A percentile compares a stretch with the other conserved stretches of the same genome.
phyloP scores from a whole-genome alignment of 257 asterid species.

The Capsicum chinense region DNA sequence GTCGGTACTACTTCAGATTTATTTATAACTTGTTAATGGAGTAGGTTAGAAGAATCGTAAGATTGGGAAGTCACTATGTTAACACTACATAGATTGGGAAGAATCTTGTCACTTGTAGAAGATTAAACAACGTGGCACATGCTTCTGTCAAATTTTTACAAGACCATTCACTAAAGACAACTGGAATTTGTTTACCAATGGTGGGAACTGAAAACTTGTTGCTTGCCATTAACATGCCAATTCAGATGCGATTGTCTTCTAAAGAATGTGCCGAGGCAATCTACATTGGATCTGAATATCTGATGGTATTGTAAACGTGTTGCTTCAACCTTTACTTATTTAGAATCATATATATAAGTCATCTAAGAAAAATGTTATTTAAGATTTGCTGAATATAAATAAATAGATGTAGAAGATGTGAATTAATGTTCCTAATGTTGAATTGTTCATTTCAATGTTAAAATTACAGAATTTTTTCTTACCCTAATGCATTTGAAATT shows the following conservation, averaged over 20 bases:
- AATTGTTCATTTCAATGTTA: neutral
- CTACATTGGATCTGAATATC: constrained; percentile 12
- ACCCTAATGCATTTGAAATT: no score
- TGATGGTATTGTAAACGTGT: neutral
- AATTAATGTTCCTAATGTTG: neutral
- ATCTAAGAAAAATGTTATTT: neutral
- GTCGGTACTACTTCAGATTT: neutral
- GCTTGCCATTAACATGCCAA: neutral
- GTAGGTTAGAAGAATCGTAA: neutral
- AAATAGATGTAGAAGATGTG: neutral
- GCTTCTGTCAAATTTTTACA: constrained; percentile 18
- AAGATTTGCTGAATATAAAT: neutral
- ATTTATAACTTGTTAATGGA: neutral
- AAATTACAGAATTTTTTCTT: no score
- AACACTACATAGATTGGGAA: constrained; percentile 49
- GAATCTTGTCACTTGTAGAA: constrained; percentile 54
- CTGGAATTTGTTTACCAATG: neutral
- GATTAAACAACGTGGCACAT: constrained; percentile 46
- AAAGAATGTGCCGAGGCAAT: neutral
- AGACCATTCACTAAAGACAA: constrained; percentile 11
- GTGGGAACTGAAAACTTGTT: neutral
- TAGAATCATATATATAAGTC: constrained; percentile 11
- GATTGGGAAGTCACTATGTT: no score
- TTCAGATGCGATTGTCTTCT: constrained; percentile 10
- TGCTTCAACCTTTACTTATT: constrained; percentile 14